Percentiles rank a stretch among this genome's conserved stretches.
These are phyloP conservation scores for Trypanosoma mega DNA, from an alignment of 208 protist species.

Conservation along the genomic window DNA sequence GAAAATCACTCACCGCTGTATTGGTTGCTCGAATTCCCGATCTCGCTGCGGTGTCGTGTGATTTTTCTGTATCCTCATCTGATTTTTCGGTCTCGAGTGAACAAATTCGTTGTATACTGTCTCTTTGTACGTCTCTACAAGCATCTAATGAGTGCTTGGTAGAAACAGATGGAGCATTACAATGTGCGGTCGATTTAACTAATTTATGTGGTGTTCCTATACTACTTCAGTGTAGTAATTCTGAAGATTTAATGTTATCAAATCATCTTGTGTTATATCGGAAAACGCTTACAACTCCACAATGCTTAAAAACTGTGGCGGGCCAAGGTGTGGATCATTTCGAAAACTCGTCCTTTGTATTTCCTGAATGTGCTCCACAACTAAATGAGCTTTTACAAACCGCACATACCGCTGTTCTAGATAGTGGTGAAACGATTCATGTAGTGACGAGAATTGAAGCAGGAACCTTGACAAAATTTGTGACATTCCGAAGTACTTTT, in stretches of 20 bases:
- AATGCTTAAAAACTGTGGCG: conserved; percentile 5
- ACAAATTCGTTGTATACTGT: conserved; percentile 19
- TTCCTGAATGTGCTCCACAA: not conserved
- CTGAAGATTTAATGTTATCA: conserved; percentile 2
- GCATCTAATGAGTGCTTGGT: too few species aligned
- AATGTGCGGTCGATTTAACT: conserved; percentile 5
- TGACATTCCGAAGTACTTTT: conserved; percentile 23
- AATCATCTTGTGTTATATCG: conserved; percentile 7
- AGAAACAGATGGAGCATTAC: not conserved
- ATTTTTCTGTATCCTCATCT: conserved; percentile 30
- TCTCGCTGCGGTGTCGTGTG: conserved; percentile 23
- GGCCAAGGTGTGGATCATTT: conserved; percentile 10
- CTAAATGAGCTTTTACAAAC: conserved; percentile 4
- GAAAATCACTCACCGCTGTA: conserved; percentile 34
- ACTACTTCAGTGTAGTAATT: not conserved
- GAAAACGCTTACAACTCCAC: conserved; percentile 7
- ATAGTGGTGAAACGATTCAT: conserved; percentile 21
- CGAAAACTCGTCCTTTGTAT: not conserved
- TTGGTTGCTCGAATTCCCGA: conserved; percentile 29
- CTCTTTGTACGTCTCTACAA: conserved; percentile 7
- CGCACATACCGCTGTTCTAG: conserved; percentile 7
- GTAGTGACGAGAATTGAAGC: conserved; percentile 5
- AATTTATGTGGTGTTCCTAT: conserved; percentile 19
- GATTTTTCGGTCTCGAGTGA: conserved; percentile 32
- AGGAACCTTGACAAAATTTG: conserved; percentile 10